Conservation (phyloP, 768 basidiomycete species). For the Psilocybe cyanescens region DNA sequence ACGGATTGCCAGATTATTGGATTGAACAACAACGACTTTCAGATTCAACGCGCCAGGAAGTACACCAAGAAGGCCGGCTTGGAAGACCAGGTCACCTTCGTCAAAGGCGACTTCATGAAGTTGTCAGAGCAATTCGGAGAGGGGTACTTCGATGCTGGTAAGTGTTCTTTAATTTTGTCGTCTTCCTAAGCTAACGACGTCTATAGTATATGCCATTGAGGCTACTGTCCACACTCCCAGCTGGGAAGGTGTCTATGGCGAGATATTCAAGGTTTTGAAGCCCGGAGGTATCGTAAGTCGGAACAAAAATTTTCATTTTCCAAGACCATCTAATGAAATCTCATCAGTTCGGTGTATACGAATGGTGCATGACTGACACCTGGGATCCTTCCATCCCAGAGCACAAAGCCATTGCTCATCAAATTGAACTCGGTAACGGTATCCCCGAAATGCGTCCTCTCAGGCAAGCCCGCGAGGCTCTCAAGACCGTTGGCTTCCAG, state of each 20-base stretch:
- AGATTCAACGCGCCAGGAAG: slow-evolving; percentile 81
- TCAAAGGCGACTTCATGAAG: slow-evolving; percentile 97
- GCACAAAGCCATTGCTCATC: slow-evolving; percentile 91
- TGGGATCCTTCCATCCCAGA: slow-evolving; percentile 87
- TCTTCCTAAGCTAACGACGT: neutral
- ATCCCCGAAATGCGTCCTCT: slow-evolving; percentile 96
- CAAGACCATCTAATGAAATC: neutral
- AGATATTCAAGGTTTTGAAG: slow-evolving; percentile 93
- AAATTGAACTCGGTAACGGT: slow-evolving; percentile 93
- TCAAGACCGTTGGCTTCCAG: slow-evolving; percentile 83
- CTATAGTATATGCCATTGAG: slow-evolving; percentile 91
- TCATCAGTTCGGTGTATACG: slow-evolving; percentile 91
- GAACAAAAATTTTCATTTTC: slow-evolving; percentile 18
- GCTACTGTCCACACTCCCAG: slow-evolving; percentile 96
- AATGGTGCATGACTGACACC: slow-evolving; percentile 97
- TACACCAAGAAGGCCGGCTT: slow-evolving; percentile 83
- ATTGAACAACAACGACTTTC: slow-evolving; percentile 96
- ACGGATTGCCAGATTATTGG: slow-evolving; percentile 84
- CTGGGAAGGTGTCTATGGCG: slow-evolving; percentile 93
- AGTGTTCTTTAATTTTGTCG: slow-evolving; percentile 24
- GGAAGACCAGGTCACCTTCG: slow-evolving; percentile 77
- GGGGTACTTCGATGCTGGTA: slow-evolving; percentile 93
- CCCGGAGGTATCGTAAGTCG: slow-evolving; percentile 86
- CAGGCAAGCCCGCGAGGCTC: slow-evolving; percentile 68
- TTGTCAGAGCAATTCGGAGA: slow-evolving; percentile 90